phyloP scores from a whole-genome alignment of 305 asterid species.

The Salvia sclarea region DNA sequence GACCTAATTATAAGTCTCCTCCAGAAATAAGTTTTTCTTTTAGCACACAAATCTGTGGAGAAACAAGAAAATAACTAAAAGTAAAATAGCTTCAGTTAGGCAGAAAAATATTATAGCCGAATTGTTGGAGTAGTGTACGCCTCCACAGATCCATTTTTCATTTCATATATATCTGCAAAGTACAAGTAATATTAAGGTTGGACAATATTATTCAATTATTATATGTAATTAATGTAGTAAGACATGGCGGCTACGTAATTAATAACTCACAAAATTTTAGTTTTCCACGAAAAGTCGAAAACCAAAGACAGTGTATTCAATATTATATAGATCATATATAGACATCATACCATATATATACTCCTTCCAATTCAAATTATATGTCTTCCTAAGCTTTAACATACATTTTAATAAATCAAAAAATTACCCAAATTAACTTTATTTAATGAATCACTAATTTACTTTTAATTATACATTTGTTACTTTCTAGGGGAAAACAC shows the following conservation, averaged over 20 bases:
- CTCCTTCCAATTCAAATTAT: no score
- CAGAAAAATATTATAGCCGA: background rate
- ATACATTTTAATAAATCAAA: no score
- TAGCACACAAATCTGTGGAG: background rate
- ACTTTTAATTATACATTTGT: no score
- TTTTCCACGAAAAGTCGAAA: background rate
- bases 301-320: no score
- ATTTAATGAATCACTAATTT: no score
- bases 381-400: no score
- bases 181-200: background rate
- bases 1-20: no score
- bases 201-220: background rate
- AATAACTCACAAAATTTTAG: background rate
- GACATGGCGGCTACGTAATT: constrained; percentile 17
- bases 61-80: background rate
- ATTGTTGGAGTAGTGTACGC: constrained; percentile 18
- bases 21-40: no score
- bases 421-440: no score
- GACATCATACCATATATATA: background rate
- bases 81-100: background rate
- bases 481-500: no score
- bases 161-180: background rate
- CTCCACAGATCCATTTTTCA: background rate
- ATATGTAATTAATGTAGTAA: background rate
- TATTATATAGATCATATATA: no score